Evolutionary conservation across 495 filamentous ascomycete species (phyloP).

Genomic region (Letharia lupina): DNA sequence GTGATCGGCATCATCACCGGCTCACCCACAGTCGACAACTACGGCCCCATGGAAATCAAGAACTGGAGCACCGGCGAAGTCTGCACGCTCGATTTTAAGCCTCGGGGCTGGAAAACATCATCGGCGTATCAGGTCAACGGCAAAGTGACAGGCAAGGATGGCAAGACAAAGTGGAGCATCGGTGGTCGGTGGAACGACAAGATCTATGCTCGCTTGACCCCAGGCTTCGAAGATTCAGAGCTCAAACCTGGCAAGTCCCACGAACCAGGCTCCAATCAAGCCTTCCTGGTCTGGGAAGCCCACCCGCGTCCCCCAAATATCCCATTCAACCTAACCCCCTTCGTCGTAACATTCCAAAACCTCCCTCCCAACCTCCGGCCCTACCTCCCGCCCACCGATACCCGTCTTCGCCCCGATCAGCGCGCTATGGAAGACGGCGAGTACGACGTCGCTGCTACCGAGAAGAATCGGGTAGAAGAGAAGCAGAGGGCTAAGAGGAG

Average conservation of each 20-base stretch:
- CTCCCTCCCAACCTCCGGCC: slow-evolving; percentile 64
- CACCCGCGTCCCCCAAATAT: slow-evolving; percentile 72
- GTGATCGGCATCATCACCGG: slow-evolving; percentile 97
- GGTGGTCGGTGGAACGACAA: slow-evolving; percentile 97
- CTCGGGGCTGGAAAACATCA: slow-evolving; percentile 86
- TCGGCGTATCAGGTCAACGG: slow-evolving; percentile 82
- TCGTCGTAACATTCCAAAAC: slow-evolving; percentile 88
- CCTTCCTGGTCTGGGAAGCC: slow-evolving; percentile 87
- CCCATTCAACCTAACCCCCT: slow-evolving; percentile 95
- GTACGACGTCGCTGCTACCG: slow-evolving; percentile 83
- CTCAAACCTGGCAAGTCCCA: slow-evolving; percentile 44
- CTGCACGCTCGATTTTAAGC: slow-evolving; percentile 89
- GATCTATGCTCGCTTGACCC: slow-evolving; percentile 86
- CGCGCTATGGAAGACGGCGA: slow-evolving; percentile 98
- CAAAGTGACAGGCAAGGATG: slow-evolving; percentile 66
- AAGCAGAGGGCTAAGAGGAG: slow-evolving; percentile 74
- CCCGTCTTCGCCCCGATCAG: slow-evolving; percentile 83
- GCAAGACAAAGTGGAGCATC: slow-evolving; percentile 73
- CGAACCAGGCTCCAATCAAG: slow-evolving; percentile 49
- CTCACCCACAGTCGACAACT: slow-evolving; percentile 95
- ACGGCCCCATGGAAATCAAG: slow-evolving; percentile 93
- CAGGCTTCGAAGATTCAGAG: slow-evolving; percentile 73
- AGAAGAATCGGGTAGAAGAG: slow-evolving; percentile 95
- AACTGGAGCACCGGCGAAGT: slow-evolving; percentile 92
- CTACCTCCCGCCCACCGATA: slow-evolving; percentile 83